Evolutionary conservation across 345 rosid species (phyloP).

Genomic region (Ailanthus altissimus): DNA sequence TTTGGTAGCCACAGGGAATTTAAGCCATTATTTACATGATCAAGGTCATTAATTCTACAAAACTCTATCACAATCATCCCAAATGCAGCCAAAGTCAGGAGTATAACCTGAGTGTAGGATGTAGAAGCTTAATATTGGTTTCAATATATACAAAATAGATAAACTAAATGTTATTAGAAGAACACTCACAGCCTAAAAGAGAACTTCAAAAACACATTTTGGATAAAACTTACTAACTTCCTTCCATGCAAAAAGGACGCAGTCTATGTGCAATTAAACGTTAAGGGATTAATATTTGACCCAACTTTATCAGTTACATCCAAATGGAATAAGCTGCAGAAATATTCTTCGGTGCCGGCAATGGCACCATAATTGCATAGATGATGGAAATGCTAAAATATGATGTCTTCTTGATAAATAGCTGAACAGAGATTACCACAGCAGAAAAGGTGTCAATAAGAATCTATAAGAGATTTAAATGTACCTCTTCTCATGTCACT

Average conservation of each 20-base stretch:
- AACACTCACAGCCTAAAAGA: background rate
- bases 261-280: background rate
- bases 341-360: background rate
- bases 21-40: background rate
- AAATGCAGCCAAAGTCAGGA: background rate
- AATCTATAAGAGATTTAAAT: slow-evolving; percentile 1
- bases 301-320: background rate
- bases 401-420: background rate
- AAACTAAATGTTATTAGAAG: background rate
- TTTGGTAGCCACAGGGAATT: background rate
- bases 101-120: background rate
- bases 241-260: background rate
- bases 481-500: slow-evolving; percentile 94
- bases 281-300: background rate
- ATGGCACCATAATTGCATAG: background rate
- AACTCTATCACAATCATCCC: background rate
- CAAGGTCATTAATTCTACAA: background rate
- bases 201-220: background rate
- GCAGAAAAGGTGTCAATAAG: background rate
- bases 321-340: background rate
- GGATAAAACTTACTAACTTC: background rate
- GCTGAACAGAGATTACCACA: too few relatives aligned
- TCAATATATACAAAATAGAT: background rate
- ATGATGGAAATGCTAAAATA: background rate
- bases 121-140: background rate